A percentile compares a stretch with the other conserved stretches of the same genome.
Conservation (phyloP, 805 yeast genomes). For the Kluyveromyces aestuarii region DNA sequence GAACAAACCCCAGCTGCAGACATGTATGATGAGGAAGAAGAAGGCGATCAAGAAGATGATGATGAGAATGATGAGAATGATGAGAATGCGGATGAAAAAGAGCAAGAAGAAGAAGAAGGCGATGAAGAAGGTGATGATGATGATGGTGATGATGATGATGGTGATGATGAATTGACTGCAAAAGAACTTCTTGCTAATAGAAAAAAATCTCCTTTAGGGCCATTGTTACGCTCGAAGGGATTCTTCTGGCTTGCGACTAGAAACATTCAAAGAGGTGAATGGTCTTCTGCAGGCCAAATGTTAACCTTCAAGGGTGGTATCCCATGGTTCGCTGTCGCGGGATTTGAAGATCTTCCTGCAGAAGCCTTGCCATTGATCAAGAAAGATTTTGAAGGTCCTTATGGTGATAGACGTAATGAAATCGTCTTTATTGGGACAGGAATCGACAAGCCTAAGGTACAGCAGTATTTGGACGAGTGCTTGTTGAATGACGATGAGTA, state of each 20-base stretch:
- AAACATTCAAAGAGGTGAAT: conserved; percentile 34
- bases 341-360: conserved; percentile 27
- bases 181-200: conserved; percentile 29
- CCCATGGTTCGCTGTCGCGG: conserved; percentile 35
- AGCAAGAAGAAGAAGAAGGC: conserved; percentile 27
- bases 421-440: conserved; percentile 37
- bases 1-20: conserved; percentile 37
- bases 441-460: conserved; percentile 24
- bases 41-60: conserved; percentile 28
- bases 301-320: conserved; percentile 34
- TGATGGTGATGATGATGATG: conserved; percentile 24
- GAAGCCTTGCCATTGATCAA: conserved; percentile 27
- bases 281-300: conserved; percentile 38
- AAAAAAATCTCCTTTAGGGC: conserved; percentile 30
- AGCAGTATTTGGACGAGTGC: conserved; percentile 30
- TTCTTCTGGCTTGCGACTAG: conserved; percentile 39
- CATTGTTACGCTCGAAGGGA: conserved; percentile 35
- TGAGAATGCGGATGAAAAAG: conserved; percentile 15
- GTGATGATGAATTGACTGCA: conserved; percentile 25
- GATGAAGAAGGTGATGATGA: conserved; percentile 23
- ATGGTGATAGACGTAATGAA: conserved; percentile 39
- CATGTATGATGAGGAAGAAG: conserved; percentile 39
- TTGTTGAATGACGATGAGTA: conserved; percentile 34
- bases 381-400: conserved; percentile 31
- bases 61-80: conserved; percentile 15